phyloP scores from a whole-genome alignment of 2,329 filamentous ascomycete species.

The Colletotrichum spinosum region DNA sequence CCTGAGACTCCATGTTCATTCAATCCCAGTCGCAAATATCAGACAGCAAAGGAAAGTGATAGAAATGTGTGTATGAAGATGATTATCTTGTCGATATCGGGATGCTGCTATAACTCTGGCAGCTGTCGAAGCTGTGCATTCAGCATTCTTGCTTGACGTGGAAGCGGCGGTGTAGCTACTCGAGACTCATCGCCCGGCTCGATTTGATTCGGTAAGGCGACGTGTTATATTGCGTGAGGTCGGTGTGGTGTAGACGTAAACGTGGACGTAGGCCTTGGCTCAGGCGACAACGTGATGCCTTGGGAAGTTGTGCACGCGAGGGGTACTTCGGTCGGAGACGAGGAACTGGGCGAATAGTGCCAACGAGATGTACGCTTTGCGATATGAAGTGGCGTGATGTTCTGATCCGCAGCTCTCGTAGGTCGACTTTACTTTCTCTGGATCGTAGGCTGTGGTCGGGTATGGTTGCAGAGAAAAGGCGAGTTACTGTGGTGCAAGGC shows the following conservation, averaged over 20 bases:
- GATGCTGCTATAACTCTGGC: slow-evolving; percentile 58
- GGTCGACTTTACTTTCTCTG: neutral
- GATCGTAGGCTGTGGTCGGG: neutral
- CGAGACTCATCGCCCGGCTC: slow-evolving; percentile 53
- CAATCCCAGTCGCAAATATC: slow-evolving; percentile 17
- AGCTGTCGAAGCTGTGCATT: slow-evolving; percentile 52
- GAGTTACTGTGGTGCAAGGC: slow-evolving; percentile 31
- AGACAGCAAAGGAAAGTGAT: slow-evolving; percentile 1
- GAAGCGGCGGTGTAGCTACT: slow-evolving; percentile 52
- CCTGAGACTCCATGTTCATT: slow-evolving; percentile 61
- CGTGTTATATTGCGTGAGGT: slow-evolving; percentile 29
- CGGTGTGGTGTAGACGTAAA: neutral
- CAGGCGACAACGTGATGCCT: slow-evolving; percentile 2
- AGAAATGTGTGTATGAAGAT: slow-evolving; percentile 12
- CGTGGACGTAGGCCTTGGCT: no score
- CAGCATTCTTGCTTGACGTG: slow-evolving; percentile 53
- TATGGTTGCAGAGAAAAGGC: slow-evolving; percentile 5
- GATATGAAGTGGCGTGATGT: neutral
- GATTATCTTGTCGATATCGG: slow-evolving; percentile 37
- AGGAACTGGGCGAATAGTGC: slow-evolving; percentile 11
- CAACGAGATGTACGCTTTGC: slow-evolving; percentile 5
- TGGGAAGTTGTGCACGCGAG: slow-evolving; percentile 33
- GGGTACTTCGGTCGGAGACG: slow-evolving; percentile 38
- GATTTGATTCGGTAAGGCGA: slow-evolving; percentile 35
- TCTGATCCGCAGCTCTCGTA: slow-evolving; percentile 7